Evolutionary conservation across 768 basidiomycete species (phyloP), one percentile per base, ranked within the genome.

Genomic region (Calocera cornea): DNA sequence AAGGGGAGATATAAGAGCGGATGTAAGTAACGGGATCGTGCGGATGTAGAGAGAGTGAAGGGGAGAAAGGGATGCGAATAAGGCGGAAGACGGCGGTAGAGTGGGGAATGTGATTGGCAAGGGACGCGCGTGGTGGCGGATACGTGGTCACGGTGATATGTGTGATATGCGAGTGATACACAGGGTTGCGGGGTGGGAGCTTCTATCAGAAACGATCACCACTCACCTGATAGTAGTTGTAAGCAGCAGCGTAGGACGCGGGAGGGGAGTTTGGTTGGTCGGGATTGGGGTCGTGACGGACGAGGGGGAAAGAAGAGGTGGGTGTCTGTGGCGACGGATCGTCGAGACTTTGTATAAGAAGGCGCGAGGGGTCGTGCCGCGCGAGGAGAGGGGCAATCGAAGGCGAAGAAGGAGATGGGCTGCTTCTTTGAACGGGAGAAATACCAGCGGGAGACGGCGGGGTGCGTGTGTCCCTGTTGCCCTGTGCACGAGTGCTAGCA

Each of bases 21-120:
- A 60, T 16, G 54, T 60, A 60, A 60, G 54, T 33, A 60, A 60
- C 54, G 54, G 54, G 31, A 22, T 2, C 5, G 24, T 29, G 54
- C 54, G 54, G 54, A 60, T 27, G 54, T 60, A 60, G 54, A 60
- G 54, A 27, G 54, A 33, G 54, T 29, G 31, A 60, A 60, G 54
- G 54, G 31, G 54, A 33, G 24, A 60, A 60, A 33, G 54, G 31
- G 31, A 60, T 16, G 31, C 36, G 24, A 27, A 33, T 11, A 60
- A 33, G 54, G 54, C 14, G 31, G 54, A 60, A 33, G 31, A 47
- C 24, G 44, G 44, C 54, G 27, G 54, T 29, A 60, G 54, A 60
- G 5, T 5, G 31, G 14, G 54, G 54, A 60, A 60, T 60, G 54
- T 60, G 54, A 60, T 29, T 31, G 44, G 24, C 44, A 47, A 5